Percentiles rank a stretch among this genome's conserved stretches.
These are phyloP conservation scores for Falciphora oryzae DNA, from an alignment of 2,329 filamentous ascomycete genomes.

Conservation along the genomic window DNA sequence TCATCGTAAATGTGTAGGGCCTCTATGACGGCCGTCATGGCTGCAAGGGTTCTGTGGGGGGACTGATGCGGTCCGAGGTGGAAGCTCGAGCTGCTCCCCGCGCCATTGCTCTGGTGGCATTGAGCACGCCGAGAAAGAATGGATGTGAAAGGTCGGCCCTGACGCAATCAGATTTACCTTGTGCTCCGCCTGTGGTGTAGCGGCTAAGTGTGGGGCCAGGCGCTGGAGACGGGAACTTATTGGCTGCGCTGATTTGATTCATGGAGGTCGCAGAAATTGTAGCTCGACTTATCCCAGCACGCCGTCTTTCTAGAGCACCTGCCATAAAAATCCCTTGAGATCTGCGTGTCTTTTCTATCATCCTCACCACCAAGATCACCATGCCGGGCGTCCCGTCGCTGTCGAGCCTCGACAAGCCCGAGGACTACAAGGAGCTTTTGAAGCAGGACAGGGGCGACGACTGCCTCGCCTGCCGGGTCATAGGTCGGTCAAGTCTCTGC, in stretches of 20 bases:
- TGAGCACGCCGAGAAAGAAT: not conserved
- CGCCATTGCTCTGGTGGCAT: not conserved
- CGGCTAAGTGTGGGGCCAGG: not conserved
- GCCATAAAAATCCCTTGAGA: not conserved
- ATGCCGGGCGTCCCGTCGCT: not conserved
- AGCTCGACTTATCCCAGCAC: too few relatives aligned
- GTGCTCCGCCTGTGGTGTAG: not conserved
- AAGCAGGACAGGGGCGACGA: constrained; percentile 55
- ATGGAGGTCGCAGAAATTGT: too few relatives aligned
- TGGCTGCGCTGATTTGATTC: too few relatives aligned
- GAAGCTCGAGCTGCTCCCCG: constrained; percentile 1
- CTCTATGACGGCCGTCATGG: constrained; percentile 83
- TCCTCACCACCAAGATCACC: not conserved
- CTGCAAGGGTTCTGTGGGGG: constrained; percentile 8
- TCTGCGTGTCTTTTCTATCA: not conserved
- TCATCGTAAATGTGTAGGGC: constrained; percentile 97
- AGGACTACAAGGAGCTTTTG: constrained; percentile 54
- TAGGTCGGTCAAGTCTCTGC: constrained; percentile 49
- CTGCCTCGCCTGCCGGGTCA: constrained; percentile 64
- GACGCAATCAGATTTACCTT: not conserved
- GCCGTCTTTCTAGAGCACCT: too few relatives aligned
- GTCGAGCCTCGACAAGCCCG: constrained; percentile 51
- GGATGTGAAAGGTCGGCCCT: not conserved
- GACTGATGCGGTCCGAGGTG: not conserved
- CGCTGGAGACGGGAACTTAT: not conserved